Evolutionary conservation across 2,329 filamentous ascomycete species (phyloP).

Genomic region (Coniella lustricola): DNA sequence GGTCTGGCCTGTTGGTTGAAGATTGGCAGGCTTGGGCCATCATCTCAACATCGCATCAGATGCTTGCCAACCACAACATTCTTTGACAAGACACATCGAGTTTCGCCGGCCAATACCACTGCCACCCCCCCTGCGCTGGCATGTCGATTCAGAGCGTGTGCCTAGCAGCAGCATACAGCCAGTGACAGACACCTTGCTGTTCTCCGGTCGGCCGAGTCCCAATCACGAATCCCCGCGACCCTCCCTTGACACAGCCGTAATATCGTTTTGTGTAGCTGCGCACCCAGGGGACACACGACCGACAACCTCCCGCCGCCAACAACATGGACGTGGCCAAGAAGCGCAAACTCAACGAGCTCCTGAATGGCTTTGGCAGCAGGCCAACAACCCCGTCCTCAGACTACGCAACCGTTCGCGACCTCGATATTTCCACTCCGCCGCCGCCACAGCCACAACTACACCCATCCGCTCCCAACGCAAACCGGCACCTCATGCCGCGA

Average conservation of each 20-base stretch:
- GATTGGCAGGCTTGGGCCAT: no score
- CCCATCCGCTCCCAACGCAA: constrained; percentile 5
- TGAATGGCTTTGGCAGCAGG: constrained; percentile 57
- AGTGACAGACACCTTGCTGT: no score
- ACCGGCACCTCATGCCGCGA: constrained; percentile 14
- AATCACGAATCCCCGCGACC: neutral
- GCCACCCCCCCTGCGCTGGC: no score
- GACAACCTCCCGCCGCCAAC: neutral
- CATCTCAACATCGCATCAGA: no score
- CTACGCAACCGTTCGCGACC: constrained; percentile 23
- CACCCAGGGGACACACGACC: neutral
- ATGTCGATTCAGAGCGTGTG: no score
- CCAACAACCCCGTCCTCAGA: constrained; percentile 29
- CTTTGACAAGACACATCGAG: no score
- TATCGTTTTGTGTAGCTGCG: neutral
- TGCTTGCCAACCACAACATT: no score
- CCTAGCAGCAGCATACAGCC: no score
- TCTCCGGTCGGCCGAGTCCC: no score
- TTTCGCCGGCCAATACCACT: no score
- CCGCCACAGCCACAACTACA: no score
- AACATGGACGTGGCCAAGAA: constrained; percentile 45
- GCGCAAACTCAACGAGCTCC: constrained; percentile 71
- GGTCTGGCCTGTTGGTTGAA: no score
- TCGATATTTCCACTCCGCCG: constrained; percentile 27
- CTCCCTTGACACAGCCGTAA: neutral